A percentile compares a stretch with the other conserved stretches of the same genome.
Conservation (phyloP, 345 rosid species). For the Cardamine resedifolia region DNA sequence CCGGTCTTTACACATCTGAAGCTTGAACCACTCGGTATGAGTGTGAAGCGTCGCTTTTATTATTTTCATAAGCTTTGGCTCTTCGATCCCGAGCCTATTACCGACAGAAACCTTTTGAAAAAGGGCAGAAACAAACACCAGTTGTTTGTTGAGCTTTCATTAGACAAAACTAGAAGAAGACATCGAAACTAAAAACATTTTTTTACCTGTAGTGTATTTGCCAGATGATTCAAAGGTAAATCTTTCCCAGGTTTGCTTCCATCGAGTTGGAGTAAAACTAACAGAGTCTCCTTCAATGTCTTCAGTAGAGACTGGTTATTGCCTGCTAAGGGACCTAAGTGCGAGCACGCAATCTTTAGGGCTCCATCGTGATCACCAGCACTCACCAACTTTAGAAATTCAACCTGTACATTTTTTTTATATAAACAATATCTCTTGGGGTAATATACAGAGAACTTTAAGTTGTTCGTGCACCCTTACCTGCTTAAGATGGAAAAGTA, state of each 20-base stretch:
- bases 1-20: slow-evolving; percentile 86
- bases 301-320: slow-evolving; percentile 63
- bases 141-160: background rate
- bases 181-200: background rate
- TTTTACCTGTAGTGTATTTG: slow-evolving; percentile 84
- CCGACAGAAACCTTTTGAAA: slow-evolving; percentile 76
- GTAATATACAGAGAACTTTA: slow-evolving; percentile 8
- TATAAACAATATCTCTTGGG: background rate
- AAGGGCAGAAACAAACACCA: slow-evolving; percentile 5
- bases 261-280: slow-evolving; percentile 65
- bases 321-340: slow-evolving; percentile 89
- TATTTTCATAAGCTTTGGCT: slow-evolving; percentile 86
- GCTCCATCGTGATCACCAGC: slow-evolving; percentile 80
- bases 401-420: slow-evolving; percentile 48
- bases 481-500: slow-evolving; percentile 92
- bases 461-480: slow-evolving; percentile 39
- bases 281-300: slow-evolving; percentile 85
- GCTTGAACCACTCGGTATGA: slow-evolving; percentile 88
- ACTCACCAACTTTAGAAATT: slow-evolving; percentile 77
- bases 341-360: slow-evolving; percentile 73
- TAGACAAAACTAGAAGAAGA: slow-evolving; percentile 6
- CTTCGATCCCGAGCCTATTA: slow-evolving; percentile 75
- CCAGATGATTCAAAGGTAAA: slow-evolving; percentile 70
- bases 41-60: slow-evolving; percentile 87
- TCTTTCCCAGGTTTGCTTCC: slow-evolving; percentile 56